Conservation (phyloP, 768 basidiomycete genomes). For the Hygrocybe coccinea region DNA sequence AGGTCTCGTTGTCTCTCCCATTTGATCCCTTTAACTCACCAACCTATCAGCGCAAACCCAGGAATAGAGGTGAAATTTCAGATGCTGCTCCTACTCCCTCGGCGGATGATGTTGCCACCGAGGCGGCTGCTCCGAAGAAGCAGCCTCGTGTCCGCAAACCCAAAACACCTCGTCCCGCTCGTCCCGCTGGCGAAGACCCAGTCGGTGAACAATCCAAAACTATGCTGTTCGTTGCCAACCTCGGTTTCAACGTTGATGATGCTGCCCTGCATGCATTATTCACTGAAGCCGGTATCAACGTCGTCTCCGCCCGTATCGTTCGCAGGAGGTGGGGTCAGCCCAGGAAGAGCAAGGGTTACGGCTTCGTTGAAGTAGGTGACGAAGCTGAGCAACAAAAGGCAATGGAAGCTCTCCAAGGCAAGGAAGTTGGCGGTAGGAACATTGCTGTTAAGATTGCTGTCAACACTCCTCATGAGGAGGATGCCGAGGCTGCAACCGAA, state of each 20-base stretch:
- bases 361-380: slow-evolving; percentile 91
- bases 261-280: slow-evolving; percentile 75
- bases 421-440: slow-evolving; percentile 77
- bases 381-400: slow-evolving; percentile 91
- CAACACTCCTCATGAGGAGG: slow-evolving; percentile 66
- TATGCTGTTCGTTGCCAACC: slow-evolving; percentile 95
- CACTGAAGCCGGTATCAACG: slow-evolving; percentile 76
- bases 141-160: slow-evolving; percentile 51
- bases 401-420: slow-evolving; percentile 79
- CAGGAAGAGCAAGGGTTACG: slow-evolving; percentile 92
- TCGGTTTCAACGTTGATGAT: slow-evolving; percentile 91
- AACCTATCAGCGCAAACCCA: slow-evolving; percentile 52
- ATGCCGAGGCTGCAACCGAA: slow-evolving; percentile 27
- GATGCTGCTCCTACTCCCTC: slow-evolving; percentile 38
- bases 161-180: slow-evolving; percentile 53
- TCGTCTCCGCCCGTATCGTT: slow-evolving; percentile 86
- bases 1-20: slow-evolving; percentile 26
- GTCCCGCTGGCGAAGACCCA: slow-evolving; percentile 78
- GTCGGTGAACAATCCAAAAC: slow-evolving; percentile 83
- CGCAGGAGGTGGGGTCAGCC: slow-evolving; percentile 78
- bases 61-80: slow-evolving; percentile 39
- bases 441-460: slow-evolving; percentile 96
- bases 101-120: slow-evolving; percentile 31
- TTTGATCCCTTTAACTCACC: slow-evolving; percentile 17
- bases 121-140: slow-evolving; percentile 40